Evolutionary conservation across 2,329 filamentous ascomycete genomes (phyloP), one percentile per base, ranked within the genome.

Genomic region (Calonectria pseudoturangicola): DNA sequence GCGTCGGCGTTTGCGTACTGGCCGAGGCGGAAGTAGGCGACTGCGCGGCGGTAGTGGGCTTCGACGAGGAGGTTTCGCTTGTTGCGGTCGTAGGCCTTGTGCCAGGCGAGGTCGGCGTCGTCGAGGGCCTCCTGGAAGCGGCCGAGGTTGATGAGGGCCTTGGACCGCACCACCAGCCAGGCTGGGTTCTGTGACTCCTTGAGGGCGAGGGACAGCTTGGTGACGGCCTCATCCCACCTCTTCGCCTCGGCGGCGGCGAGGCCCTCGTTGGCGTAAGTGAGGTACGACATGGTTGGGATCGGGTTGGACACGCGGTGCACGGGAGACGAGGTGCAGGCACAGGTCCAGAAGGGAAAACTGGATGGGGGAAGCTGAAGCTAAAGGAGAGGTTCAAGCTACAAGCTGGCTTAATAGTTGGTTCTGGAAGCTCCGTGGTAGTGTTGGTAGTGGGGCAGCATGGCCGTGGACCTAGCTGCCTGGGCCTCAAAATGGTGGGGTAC

Each of bases 131-230:
- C 88, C 2, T 91, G 86, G 69, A 91, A 88, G 64, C 91, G 86
- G 76, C 87, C 87, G 2, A 89, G 87, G 72, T 94, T 90, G 63
- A 94, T 89, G 81, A 95, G 93, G 47, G 95, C 95, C 50, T 92
- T 95, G 5, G 95, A 94, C 25, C 96, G 94, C 76, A 93, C 92
- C 74, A 97, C 91, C 74, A 96, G 93, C 90, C 97, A 98, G 62
- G 90, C 85, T 1, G 95, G 93, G 3, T 94, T 95, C 47, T 87
- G 87, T 0, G 93, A 92, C 15, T 88, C 88, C 73, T 91, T 85
- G 41, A 98, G 87, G 8, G 94, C 95, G 47, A 86, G 84, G 9
- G 93, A 93, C 75, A 93, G 93, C 78, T 92, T 89, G 43, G 86
- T 82, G 77, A 98, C 90, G 54, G 94, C 95, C 58, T 88, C 87